A percentile compares a stretch with the other conserved stretches of the same genome.
Conservation (phyloP, 2,329 filamentous ascomycete species). For the Teratosphaeria destructans region DNA sequence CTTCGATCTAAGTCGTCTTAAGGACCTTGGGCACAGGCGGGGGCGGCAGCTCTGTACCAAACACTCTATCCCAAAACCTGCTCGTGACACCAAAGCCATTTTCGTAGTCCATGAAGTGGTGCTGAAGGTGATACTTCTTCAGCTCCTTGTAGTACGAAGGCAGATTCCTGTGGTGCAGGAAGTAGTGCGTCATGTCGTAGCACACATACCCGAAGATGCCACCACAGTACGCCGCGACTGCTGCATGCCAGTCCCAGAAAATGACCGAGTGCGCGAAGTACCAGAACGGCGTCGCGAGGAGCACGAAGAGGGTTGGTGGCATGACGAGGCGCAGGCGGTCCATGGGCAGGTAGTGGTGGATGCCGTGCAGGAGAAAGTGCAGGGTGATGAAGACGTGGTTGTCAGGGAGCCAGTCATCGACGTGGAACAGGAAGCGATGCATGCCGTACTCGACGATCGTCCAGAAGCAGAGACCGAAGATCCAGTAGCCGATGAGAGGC, state of each 20-base stretch:
- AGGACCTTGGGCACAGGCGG: slow-evolving; percentile 37
- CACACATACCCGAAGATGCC: slow-evolving; percentile 92
- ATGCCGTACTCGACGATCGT: slow-evolving; percentile 79
- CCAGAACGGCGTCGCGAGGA: slow-evolving; percentile 83
- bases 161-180: slow-evolving; percentile 89
- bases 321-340: slow-evolving; percentile 94
- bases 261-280: slow-evolving; percentile 76
- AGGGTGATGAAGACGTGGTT: slow-evolving; percentile 76
- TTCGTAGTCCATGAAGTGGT: slow-evolving; percentile 97
- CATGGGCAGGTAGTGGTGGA: slow-evolving; percentile 99
- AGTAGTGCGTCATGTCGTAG: slow-evolving; percentile 98
- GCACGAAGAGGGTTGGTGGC: slow-evolving; percentile 80
- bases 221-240: slow-evolving; percentile 69
- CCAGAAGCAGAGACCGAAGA: slow-evolving; percentile 68
- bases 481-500: slow-evolving; percentile 49
- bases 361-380: slow-evolving; percentile 91
- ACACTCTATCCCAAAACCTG: slow-evolving; percentile 88
- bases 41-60: slow-evolving; percentile 70
- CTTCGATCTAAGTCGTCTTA: slow-evolving; percentile 30
- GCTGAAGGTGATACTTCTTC: slow-evolving; percentile 95
- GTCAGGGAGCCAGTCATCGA: slow-evolving; percentile 71
- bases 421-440: slow-evolving; percentile 86
- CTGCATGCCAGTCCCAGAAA: slow-evolving; percentile 75
- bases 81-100: slow-evolving; percentile 95
- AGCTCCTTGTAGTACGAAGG: slow-evolving; percentile 81